A percentile compares a stretch with the other conserved stretches of the same genome.
These are phyloP conservation scores for Globisporangium okanoganense DNA, from an alignment of 352 stramenopile species.

Conservation along the genomic window DNA sequence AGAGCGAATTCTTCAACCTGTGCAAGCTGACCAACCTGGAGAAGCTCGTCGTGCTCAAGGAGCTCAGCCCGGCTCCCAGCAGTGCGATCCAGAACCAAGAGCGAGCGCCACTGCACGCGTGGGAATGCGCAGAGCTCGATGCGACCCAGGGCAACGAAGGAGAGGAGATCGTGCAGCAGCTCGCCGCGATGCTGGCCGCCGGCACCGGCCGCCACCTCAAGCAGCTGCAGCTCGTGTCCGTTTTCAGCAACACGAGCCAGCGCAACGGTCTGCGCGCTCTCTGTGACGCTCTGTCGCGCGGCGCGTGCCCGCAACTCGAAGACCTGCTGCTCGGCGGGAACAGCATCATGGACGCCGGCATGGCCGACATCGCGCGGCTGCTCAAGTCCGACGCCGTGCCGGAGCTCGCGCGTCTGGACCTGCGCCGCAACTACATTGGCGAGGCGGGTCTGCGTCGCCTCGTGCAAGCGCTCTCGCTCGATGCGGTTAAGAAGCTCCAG, in stretches of 20 bases:
- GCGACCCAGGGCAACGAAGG: constrained; percentile 50
- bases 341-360: constrained; percentile 55
- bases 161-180: constrained; percentile 41
- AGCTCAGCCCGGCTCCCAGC: neutral
- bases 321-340: constrained; percentile 67
- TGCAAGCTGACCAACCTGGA: constrained; percentile 57
- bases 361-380: constrained; percentile 38
- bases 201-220: constrained; percentile 40
- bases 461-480: constrained; percentile 27
- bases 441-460: constrained; percentile 49
- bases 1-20: constrained; percentile 16
- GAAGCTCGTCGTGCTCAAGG: constrained; percentile 53
- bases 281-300: constrained; percentile 35
- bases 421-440: constrained; percentile 72
- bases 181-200: constrained; percentile 31
- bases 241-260: constrained; percentile 65
- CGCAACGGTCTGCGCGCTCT: constrained; percentile 42
- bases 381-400: constrained; percentile 30
- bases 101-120: constrained; percentile 44
- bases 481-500: constrained; percentile 33
- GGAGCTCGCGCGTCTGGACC: constrained; percentile 44
- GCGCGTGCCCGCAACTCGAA: constrained; percentile 44
- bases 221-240: constrained; percentile 61
- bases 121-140: constrained; percentile 56
- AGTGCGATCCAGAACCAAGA: neutral